Evolutionary conservation across 2,329 filamentous ascomycete species (phyloP).

Genomic region (Claviceps digitariae): DNA sequence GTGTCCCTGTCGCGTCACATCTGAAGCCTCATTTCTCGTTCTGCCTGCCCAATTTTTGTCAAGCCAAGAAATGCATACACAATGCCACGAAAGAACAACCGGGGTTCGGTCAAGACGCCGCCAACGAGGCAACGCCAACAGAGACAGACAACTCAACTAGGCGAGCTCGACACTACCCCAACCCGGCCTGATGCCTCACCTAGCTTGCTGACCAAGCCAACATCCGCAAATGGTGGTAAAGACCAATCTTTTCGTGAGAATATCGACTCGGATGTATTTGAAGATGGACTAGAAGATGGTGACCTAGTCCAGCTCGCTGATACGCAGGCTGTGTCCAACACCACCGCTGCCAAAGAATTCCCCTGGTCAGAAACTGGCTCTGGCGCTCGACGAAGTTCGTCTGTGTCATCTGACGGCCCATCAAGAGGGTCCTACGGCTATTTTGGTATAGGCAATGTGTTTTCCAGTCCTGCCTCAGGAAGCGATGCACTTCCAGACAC

Average conservation of each 20-base stretch:
- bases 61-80: background rate
- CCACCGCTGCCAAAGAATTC: constrained; percentile 6
- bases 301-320: constrained; percentile 11
- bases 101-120: constrained; percentile 1
- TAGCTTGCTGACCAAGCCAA: background rate
- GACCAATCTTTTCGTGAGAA: background rate
- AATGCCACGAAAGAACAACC: background rate
- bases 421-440: constrained; percentile 13
- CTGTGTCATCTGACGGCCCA: constrained; percentile 8
- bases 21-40: background rate
- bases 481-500: constrained; percentile 18
- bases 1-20: background rate
- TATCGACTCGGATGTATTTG: constrained; percentile 8
- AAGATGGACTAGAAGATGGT: constrained; percentile 13
- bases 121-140: constrained; percentile 6
- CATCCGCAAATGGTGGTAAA: background rate
- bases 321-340: background rate
- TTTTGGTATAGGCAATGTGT: constrained; percentile 10
- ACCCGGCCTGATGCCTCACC: constrained; percentile 14
- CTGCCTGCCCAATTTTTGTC: background rate
- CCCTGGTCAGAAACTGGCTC: constrained; percentile 18
- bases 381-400: constrained; percentile 17
- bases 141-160: constrained; percentile 11
- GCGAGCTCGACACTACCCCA: constrained; percentile 21
- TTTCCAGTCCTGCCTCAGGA: constrained; percentile 17